These are phyloP conservation scores for Paxillus involutus DNA, from an alignment of 768 basidiomycete genomes.

Conservation along the genomic window DNA sequence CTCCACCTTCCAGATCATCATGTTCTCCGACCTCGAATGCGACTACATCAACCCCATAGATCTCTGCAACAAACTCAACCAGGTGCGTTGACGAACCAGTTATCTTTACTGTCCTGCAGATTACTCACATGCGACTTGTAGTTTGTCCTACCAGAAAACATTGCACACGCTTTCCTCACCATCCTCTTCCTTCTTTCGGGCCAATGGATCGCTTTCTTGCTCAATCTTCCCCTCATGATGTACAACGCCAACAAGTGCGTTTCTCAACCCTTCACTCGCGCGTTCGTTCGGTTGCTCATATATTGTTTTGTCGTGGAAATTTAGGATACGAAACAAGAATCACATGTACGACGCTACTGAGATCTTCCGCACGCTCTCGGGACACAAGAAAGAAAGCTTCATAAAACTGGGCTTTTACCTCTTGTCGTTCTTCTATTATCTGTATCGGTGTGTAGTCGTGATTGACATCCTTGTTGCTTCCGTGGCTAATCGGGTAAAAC, in stretches of 20 bases:
- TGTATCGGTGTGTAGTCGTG: conserved; percentile 67
- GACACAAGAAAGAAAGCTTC: conserved; percentile 96
- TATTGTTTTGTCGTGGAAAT: background rate
- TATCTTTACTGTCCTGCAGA: background rate
- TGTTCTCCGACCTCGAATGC: conserved; percentile 99
- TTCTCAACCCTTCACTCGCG: background rate
- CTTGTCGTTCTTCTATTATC: conserved; percentile 89
- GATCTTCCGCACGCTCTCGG: conserved; percentile 92
- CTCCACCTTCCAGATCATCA: conserved; percentile 78
- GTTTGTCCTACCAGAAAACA: conserved; percentile 98
- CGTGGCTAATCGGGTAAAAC: background rate
- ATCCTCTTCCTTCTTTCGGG: conserved; percentile 90
- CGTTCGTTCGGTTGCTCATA: background rate
- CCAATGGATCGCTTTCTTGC: conserved; percentile 90
- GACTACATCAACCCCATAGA: conserved; percentile 99
- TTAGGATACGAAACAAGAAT: conserved; percentile 85
- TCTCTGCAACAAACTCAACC: conserved; percentile 98
- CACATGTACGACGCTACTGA: conserved; percentile 99
- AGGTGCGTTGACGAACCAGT: conserved; percentile 49
- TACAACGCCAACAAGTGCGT: conserved; percentile 95
- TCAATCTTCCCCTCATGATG: conserved; percentile 86
- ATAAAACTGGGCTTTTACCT: conserved; percentile 94
- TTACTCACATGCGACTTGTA: conserved; percentile 31
- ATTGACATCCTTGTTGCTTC: background rate
- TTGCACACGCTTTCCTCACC: conserved; percentile 90